Evolutionary conservation across 1,284 basidiomycete species (phyloP).

Genomic region (Microstroma glucosiphilum): DNA sequence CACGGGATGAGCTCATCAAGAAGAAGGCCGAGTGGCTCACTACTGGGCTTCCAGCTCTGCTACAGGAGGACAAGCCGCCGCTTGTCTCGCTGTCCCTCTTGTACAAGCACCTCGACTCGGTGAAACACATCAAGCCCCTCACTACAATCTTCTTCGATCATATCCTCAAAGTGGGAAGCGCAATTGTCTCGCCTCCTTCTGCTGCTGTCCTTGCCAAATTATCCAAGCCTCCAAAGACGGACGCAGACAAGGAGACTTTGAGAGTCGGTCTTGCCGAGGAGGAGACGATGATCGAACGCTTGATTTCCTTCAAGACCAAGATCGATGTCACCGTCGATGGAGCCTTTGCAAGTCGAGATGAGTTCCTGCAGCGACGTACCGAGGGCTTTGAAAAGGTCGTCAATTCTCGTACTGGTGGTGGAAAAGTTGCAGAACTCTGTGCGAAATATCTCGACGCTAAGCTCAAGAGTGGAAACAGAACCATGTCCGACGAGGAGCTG

Average conservation of each 20-base stretch:
- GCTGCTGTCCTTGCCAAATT: neutral
- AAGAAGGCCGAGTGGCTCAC: constrained; percentile 26
- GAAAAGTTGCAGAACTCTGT: constrained; percentile 88
- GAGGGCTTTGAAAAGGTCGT: constrained; percentile 78
- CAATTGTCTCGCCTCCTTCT: constrained; percentile 24
- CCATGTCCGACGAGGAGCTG: constrained; percentile 66
- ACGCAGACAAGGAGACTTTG: constrained; percentile 5
- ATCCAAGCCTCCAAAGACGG: neutral
- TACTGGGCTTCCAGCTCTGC: constrained; percentile 25
- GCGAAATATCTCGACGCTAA: constrained; percentile 81
- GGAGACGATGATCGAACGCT: constrained; percentile 41
- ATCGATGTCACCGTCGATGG: constrained; percentile 29
- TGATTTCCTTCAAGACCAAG: constrained; percentile 31
- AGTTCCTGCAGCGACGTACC: constrained; percentile 53
- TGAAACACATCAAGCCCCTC: constrained; percentile 22
- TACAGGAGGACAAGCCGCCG: constrained; percentile 15
- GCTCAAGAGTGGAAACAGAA: constrained; percentile 77
- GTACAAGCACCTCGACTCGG: constrained; percentile 25
- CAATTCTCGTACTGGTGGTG: constrained; percentile 62
- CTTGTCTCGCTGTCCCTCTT: constrained; percentile 20
- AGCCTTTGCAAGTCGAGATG: constrained; percentile 30
- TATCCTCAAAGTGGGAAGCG: constrained; percentile 25
- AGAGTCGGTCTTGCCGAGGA: constrained; percentile 16
- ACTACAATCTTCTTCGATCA: constrained; percentile 27
- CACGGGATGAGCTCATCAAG: constrained; percentile 22